These are phyloP conservation scores for Erodium trifolium DNA, from an alignment of 441 rosid genomes.

Conservation along the genomic window DNA sequence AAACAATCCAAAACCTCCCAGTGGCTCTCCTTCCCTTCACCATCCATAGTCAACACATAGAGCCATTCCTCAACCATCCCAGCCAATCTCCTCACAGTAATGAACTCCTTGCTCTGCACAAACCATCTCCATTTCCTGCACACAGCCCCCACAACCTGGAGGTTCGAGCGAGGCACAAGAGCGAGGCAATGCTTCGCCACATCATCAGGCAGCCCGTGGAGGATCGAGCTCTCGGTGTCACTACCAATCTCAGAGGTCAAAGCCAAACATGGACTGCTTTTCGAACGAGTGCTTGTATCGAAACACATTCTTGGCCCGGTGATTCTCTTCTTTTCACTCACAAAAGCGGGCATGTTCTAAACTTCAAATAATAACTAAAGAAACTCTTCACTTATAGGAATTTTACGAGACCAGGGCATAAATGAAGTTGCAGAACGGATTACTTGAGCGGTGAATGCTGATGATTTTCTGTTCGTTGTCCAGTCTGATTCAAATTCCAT, in stretches of 20 bases:
- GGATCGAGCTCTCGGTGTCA: conserved; percentile 40
- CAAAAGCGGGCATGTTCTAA: conserved; percentile 44
- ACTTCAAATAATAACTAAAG: conserved; percentile 32
- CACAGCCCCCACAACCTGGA: conserved; percentile 79
- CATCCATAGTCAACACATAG: conserved; percentile 61
- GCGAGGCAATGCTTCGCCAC: conserved; percentile 77
- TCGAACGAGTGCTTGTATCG: conserved; percentile 24
- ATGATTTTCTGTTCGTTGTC: conserved; percentile 46
- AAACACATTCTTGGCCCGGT: conserved; percentile 34
- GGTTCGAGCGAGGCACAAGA: conserved; percentile 65
- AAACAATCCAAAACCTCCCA: conserved; percentile 83
- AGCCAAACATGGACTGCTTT: conserved; percentile 29
- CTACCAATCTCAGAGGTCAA: conserved; percentile 24
- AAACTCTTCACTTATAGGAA: conserved; percentile 72
- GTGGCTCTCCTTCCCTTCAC: conserved; percentile 62
- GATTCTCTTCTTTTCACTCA: conserved; percentile 50
- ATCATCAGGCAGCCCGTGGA: conserved; percentile 90
- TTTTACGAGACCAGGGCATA: conserved; percentile 75
- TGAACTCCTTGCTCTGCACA: conserved; percentile 76
- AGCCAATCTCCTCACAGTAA: conserved; percentile 58
- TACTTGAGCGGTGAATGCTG: conserved; percentile 37
- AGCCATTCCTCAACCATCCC: conserved; percentile 86
- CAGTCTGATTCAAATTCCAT: conserved; percentile 83
- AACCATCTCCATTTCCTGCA: conserved; percentile 88
- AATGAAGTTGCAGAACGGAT: conserved; percentile 61